Evolutionary conservation across 345 rosid species (phyloP).

Genomic region (Firmiana major): DNA sequence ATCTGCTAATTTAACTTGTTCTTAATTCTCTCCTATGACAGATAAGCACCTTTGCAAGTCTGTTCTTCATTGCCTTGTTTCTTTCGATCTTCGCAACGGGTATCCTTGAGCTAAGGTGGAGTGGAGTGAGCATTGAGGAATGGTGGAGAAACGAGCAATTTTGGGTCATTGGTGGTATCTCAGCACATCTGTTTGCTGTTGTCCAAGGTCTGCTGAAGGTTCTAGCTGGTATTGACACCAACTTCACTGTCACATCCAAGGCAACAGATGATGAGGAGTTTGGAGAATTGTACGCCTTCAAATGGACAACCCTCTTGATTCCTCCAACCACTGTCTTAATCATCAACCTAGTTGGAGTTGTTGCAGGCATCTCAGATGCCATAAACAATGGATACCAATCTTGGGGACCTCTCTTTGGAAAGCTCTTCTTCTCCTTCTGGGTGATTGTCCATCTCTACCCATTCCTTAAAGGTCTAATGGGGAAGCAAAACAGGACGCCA

Average conservation of each 20-base stretch:
- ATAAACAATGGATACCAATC: conserved; percentile 89
- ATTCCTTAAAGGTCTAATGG: conserved; percentile 98
- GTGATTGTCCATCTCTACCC: conserved; percentile 95
- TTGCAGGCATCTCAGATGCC: conserved; percentile 92
- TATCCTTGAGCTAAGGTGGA: conserved; percentile 89
- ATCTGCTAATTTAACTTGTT: background rate
- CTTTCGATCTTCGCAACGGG: conserved; percentile 77
- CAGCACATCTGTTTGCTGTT: conserved; percentile 92
- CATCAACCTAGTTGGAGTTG: conserved; percentile 90
- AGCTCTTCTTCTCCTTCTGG: conserved; percentile 94
- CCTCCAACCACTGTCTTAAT: conserved; percentile 94
- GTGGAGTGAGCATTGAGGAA: conserved; percentile 97
- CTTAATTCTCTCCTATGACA: conserved; percentile 25
- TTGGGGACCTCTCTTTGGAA: conserved; percentile 93
- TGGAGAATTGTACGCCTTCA: conserved; percentile 82
- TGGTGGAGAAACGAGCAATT: conserved; percentile 99
- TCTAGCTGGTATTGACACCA: conserved; percentile 88
- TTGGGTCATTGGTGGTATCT: conserved; percentile 96
- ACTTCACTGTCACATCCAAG: conserved; percentile 95
- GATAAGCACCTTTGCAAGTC: conserved; percentile 95
- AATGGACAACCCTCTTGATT: conserved; percentile 90
- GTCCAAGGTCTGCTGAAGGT: conserved; percentile 83
- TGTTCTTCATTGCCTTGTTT: conserved; percentile 83
- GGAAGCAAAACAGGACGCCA: conserved; percentile 90
- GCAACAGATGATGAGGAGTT: conserved; percentile 83